Percentiles rank a stretch among this genome's conserved stretches.
Evolutionary conservation across 495 filamentous ascomycete species (phyloP).

Genomic region (Thozetella sp.): DNA sequence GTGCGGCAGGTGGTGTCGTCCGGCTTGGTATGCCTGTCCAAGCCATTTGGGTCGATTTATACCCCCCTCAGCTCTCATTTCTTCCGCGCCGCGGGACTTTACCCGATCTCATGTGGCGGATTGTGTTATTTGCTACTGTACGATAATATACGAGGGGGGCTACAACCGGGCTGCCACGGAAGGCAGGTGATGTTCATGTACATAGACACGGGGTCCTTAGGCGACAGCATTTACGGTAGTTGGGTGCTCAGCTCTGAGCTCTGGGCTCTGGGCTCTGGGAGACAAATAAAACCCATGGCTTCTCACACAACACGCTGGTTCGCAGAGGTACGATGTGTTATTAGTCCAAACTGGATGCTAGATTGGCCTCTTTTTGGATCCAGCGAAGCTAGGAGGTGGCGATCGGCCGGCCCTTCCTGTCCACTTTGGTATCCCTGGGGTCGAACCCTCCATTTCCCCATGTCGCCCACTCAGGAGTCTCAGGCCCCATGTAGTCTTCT

Average conservation of each 20-base stretch:
- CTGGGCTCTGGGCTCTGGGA: background rate
- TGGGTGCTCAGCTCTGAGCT: conserved; percentile 5
- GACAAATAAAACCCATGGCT: background rate
- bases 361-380: background rate
- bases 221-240: conserved; percentile 4
- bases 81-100: background rate
- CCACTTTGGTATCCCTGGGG: conserved; percentile 82
- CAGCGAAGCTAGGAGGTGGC: conserved; percentile 19
- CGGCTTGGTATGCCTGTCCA: too few species aligned
- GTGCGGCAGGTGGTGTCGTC: too few species aligned
- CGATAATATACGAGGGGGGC: background rate
- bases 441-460: conserved; percentile 95
- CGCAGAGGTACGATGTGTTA: too few species aligned
- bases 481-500: conserved; percentile 83
- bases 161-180: conserved; percentile 2
- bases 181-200: conserved; percentile 9
- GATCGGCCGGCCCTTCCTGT: conserved; percentile 68
- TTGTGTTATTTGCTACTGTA: conserved; percentile 2
- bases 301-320: background rate
- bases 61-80: background rate
- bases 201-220: conserved; percentile 8
- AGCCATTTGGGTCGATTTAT: background rate
- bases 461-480: conserved; percentile 90
- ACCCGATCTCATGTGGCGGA: conserved; percentile 4
- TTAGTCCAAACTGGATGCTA: too few species aligned